phyloP scores from a whole-genome alignment of 208 protist species.

The Sergeia podlipaevii region DNA sequence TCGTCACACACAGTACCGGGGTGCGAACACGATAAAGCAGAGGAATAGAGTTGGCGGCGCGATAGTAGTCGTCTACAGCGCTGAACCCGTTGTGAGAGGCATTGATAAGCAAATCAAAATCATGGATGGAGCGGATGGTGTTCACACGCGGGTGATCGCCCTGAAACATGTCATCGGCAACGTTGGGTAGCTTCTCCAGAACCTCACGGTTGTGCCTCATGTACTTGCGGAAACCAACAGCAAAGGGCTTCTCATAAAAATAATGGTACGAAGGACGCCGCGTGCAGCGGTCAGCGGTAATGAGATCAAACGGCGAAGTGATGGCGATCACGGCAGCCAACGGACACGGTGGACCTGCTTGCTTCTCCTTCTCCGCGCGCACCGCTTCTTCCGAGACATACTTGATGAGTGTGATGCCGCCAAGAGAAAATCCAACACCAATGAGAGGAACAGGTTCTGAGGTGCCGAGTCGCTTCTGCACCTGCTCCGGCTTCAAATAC shows the following conservation, averaged over 20 bases:
- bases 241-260: constrained; percentile 15
- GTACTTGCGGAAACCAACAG: constrained; percentile 12
- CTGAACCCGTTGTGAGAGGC: constrained; percentile 31
- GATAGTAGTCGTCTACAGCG: constrained; percentile 27
- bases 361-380: constrained; percentile 5
- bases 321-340: constrained; percentile 14
- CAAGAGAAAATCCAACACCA: constrained; percentile 28
- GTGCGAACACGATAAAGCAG: constrained; percentile 20
- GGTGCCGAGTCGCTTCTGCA: constrained; percentile 18
- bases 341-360: constrained; percentile 4
- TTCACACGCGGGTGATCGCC: constrained; percentile 6
- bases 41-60: constrained; percentile 27
- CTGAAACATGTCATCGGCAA: constrained; percentile 14
- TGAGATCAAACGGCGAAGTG: constrained; percentile 19
- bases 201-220: constrained; percentile 17
- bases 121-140: constrained; percentile 3
- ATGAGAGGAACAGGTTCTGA: constrained; percentile 12
- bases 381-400: constrained; percentile 28
- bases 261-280: constrained; percentile 4
- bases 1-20: constrained; percentile 18
- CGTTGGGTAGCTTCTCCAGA: constrained; percentile 13
- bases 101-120: constrained; percentile 27
- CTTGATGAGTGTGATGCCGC: constrained; percentile 22
- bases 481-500: constrained; percentile 18
- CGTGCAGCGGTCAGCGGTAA: neutral